phyloP scores from a whole-genome alignment of 2,329 filamentous ascomycete species.

The Colletotrichum chlorophyti region DNA sequence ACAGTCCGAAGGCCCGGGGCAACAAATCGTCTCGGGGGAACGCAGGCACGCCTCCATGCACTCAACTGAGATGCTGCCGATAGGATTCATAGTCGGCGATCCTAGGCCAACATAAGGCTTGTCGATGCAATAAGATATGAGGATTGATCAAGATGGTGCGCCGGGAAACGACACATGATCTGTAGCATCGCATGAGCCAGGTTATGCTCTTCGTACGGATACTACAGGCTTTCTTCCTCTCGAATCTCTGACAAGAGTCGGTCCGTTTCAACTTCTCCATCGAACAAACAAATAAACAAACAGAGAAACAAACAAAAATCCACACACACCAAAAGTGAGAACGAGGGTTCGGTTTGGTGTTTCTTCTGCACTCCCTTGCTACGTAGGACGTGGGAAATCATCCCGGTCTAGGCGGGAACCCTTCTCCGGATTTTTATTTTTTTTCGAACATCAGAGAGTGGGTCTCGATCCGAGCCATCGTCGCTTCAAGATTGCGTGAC shows the following conservation, averaged over 20 bases:
- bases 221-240: no score
- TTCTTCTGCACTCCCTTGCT: background rate
- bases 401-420: background rate
- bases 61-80: background rate
- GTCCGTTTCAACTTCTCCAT: no score
- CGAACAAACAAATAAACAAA: no score
- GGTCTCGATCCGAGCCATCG: constrained; percentile 2
- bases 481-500: background rate
- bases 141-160: background rate
- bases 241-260: no score
- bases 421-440: constrained; percentile 12
- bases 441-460: background rate
- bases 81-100: background rate
- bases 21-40: background rate
- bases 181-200: no score
- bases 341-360: background rate
- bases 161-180: no score
- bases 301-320: no score
- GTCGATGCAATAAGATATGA: background rate
- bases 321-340: no score
- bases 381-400: background rate
- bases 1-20: no score
- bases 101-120: background rate
- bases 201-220: no score
- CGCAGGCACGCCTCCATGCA: background rate